phyloP scores from a whole-genome alignment of 768 basidiomycete species.

The Podaxis sp. region DNA sequence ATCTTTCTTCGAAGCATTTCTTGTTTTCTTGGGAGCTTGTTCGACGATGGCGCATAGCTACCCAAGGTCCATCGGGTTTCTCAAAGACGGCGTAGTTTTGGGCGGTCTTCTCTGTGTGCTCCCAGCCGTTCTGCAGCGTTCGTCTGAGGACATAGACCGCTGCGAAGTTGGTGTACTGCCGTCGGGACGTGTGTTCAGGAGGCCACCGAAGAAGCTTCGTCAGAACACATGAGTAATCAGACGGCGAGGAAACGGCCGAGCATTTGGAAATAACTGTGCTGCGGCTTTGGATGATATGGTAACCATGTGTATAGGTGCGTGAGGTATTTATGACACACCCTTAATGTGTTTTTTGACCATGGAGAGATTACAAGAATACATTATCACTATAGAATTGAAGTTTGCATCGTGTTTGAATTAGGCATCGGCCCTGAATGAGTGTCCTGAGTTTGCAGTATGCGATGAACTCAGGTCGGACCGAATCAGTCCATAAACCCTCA shows the following conservation, averaged over 20 bases:
- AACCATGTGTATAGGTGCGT: neutral
- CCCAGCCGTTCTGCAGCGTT: neutral
- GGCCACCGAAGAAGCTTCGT: neutral
- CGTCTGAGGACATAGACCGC: neutral
- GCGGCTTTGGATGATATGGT: neutral
- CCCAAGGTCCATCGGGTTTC: neutral
- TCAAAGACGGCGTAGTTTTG: neutral
- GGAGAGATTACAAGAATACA: neutral
- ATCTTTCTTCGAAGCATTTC: constrained; percentile 19
- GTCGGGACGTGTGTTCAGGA: neutral
- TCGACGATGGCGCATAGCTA: neutral
- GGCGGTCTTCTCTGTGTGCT: neutral
- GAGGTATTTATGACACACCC: neutral
- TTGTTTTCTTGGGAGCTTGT: constrained; percentile 18
- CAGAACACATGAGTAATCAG: neutral
- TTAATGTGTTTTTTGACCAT: neutral
- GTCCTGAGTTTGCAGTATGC: neutral
- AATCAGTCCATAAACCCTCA: neutral
- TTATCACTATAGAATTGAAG: neutral
- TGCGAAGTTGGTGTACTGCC: neutral
- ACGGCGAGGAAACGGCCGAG: neutral
- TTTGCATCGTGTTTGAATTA: neutral
- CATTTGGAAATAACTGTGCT: neutral
- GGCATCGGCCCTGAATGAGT: neutral
- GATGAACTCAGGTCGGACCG: neutral